Percentiles rank a stretch among this genome's conserved stretches.
Evolutionary conservation across 2,329 filamentous ascomycete species (phyloP).

Genomic region (Chalaropsis thielavioides): DNA sequence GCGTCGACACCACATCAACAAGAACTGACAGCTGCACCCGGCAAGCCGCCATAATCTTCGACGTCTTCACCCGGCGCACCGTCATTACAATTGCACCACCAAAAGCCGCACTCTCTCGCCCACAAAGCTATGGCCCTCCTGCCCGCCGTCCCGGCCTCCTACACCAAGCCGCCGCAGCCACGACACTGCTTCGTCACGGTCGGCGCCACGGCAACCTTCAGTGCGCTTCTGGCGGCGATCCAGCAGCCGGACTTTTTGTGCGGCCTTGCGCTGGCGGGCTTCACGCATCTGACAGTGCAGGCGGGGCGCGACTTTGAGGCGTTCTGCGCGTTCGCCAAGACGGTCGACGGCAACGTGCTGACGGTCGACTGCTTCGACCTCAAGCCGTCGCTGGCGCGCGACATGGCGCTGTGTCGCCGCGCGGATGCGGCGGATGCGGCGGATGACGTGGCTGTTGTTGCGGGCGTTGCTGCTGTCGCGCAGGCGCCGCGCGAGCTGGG

Average conservation of each 20-base stretch:
- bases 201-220: slow-evolving; percentile 79
- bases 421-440: background rate
- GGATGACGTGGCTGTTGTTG: background rate
- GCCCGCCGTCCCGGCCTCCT: slow-evolving; percentile 17
- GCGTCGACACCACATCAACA: background rate
- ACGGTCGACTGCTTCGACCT: slow-evolving; percentile 22
- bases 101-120: too few relatives aligned
- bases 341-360: slow-evolving; percentile 21
- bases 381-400: slow-evolving; percentile 7
- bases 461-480: slow-evolving; percentile 21
- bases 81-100: too few relatives aligned
- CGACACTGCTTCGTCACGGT: slow-evolving; percentile 68
- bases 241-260: slow-evolving; percentile 48
- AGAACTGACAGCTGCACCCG: too few relatives aligned
- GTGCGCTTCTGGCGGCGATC: slow-evolving; percentile 51
- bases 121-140: slow-evolving; percentile 12
- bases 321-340: slow-evolving; percentile 27
- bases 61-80: too few relatives aligned
- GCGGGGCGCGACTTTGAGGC: slow-evolving; percentile 56
- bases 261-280: slow-evolving; percentile 43
- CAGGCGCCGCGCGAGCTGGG: slow-evolving; percentile 41
- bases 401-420: slow-evolving; percentile 14
- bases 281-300: slow-evolving; percentile 62
- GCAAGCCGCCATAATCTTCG: too few relatives aligned
- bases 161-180: slow-evolving; percentile 6